Conservation (phyloP, 2,329 filamentous ascomycete species). For the Botrytis cinerea region DNA sequence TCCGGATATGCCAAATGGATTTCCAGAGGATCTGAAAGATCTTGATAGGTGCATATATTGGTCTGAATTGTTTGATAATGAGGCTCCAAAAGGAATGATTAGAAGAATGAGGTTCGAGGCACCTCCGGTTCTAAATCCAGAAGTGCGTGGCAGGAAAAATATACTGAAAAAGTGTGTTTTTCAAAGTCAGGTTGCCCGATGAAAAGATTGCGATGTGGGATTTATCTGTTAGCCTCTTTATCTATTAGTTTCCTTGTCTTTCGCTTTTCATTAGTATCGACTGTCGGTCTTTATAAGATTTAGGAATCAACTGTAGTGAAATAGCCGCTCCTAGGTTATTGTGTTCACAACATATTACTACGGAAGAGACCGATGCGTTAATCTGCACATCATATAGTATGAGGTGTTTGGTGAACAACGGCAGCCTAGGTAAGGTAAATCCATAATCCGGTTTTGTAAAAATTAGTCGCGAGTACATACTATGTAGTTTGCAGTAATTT, state of each 20-base stretch:
- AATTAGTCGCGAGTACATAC: background rate
- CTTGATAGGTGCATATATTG: background rate
- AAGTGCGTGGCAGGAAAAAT: background rate
- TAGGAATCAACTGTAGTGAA: background rate
- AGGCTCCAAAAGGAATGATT: constrained; percentile 2
- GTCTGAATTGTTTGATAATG: background rate
- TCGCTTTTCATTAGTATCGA: background rate
- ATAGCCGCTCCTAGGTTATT: background rate
- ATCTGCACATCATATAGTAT: background rate
- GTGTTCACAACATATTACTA: background rate
- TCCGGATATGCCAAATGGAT: background rate
- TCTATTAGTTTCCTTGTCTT: background rate
- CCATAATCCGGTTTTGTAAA: background rate
- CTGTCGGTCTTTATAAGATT: background rate
- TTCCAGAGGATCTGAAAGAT: background rate
- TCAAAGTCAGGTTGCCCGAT: background rate
- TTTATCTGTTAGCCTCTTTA: background rate
- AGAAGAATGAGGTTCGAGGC: background rate
- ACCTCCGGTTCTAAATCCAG: background rate
- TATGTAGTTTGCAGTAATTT: background rate
- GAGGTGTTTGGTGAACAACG: background rate
- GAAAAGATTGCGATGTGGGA: background rate
- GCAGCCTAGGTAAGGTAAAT: background rate
- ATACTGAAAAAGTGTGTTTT: background rate
- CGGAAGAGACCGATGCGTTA: background rate